Evolutionary conservation across 805 yeast species (phyloP).

Genomic region (Candida chilensis): DNA sequence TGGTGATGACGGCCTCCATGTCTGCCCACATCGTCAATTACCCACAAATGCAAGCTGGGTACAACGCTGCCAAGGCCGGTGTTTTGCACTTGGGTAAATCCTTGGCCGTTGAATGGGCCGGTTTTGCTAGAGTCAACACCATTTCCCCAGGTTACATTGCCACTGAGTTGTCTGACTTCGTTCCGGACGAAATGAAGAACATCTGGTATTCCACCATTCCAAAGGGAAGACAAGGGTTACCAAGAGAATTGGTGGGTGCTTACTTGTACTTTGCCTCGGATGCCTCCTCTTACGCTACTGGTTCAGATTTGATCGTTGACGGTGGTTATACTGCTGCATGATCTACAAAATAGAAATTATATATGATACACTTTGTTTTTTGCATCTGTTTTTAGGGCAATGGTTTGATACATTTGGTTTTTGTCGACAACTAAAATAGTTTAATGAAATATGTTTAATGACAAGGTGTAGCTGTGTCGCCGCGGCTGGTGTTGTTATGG

Average conservation of each 20-base stretch:
- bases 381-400: too few relatives aligned
- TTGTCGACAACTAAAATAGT: too few relatives aligned
- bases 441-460: too few relatives aligned
- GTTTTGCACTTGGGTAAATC: slow-evolving; percentile 28
- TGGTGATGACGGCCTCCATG: slow-evolving; percentile 37
- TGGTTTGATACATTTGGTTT: too few relatives aligned
- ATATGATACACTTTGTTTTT: too few relatives aligned
- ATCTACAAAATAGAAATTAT: too few relatives aligned
- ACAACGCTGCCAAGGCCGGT: slow-evolving; percentile 31
- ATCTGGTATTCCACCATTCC: slow-evolving; percentile 9
- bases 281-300: slow-evolving; percentile 26
- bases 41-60: slow-evolving; percentile 32
- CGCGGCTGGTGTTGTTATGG: too few relatives aligned
- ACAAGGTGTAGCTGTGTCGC: too few relatives aligned
- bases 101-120: slow-evolving; percentile 27
- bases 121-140: slow-evolving; percentile 28
- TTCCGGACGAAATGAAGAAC: slow-evolving; percentile 1
- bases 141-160: slow-evolving; percentile 30
- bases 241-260: slow-evolving; percentile 30
- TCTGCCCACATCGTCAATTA: slow-evolving; percentile 38
- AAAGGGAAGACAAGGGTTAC: slow-evolving; percentile 27
- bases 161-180: slow-evolving; percentile 16
- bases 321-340: slow-evolving; percentile 26
- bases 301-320: slow-evolving; percentile 25
- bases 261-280: slow-evolving; percentile 28